A percentile compares a stretch with the other conserved stretches of the same genome.
phyloP scores from a whole-genome alignment of 2,329 filamentous ascomycete genomes.

The Clonostachys byssicola region DNA sequence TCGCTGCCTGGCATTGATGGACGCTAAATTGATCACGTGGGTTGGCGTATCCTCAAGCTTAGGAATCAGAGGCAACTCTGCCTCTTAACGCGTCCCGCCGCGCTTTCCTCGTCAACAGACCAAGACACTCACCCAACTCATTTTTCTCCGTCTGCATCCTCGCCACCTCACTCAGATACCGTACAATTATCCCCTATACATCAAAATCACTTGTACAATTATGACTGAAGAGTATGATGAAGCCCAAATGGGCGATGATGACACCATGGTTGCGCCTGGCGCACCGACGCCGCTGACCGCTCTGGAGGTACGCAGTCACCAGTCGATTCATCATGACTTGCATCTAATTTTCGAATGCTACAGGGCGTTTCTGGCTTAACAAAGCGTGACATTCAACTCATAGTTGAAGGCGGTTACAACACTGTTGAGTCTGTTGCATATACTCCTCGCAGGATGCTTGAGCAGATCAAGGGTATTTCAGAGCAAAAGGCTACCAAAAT shows the following conservation, averaged over 20 bases:
- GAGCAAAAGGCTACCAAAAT: slow-evolving; percentile 95
- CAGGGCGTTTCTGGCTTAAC: slow-evolving; percentile 86
- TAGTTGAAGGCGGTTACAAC: slow-evolving; percentile 88
- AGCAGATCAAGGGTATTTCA: slow-evolving; percentile 97
- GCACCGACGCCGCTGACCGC: slow-evolving; percentile 87
- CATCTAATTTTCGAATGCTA: neutral
- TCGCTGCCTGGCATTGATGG: too few species aligned
- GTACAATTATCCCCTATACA: too few species aligned
- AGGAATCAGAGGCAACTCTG: too few species aligned
- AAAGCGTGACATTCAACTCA: slow-evolving; percentile 90
- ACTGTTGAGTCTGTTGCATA: slow-evolving; percentile 96
- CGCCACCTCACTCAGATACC: too few species aligned
- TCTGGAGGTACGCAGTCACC: slow-evolving; percentile 64
- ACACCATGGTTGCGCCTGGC: slow-evolving; percentile 73
- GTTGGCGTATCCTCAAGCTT: too few species aligned
- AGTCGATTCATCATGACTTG: neutral
- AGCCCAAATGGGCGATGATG: slow-evolving; percentile 62
- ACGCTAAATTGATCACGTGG: too few species aligned
- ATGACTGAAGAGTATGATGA: slow-evolving; percentile 62
- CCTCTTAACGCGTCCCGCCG: too few species aligned
- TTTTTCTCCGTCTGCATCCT: too few species aligned
- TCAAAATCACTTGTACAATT: too few species aligned
- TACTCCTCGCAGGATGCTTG: slow-evolving; percentile 75
- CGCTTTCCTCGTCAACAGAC: too few species aligned
- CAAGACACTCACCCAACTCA: too few species aligned